Conservation (phyloP, 129 eudicot genomes). For the Logfia minima region DNA sequence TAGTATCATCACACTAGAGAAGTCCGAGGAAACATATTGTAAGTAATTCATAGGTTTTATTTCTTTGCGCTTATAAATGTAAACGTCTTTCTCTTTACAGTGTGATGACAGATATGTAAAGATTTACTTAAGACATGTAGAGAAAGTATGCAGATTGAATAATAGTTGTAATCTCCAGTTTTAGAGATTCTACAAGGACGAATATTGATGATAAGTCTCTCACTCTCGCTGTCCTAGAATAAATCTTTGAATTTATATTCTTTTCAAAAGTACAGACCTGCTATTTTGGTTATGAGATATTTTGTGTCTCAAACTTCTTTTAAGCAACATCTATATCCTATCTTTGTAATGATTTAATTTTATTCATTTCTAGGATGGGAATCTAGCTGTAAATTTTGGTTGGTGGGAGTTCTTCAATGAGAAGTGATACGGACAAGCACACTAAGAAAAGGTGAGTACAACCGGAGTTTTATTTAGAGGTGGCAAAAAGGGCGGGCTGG, state of each 20-base stretch:
- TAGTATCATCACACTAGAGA: neutral
- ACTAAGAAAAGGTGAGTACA: conserved; percentile 7
- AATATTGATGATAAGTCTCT: conserved; percentile 33
- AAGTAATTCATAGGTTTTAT: too few species aligned
- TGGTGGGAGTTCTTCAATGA: neutral
- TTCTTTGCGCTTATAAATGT: too few species aligned
- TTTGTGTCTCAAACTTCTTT: neutral
- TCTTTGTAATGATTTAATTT: neutral
- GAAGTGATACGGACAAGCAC: neutral
- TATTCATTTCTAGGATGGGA: neutral
- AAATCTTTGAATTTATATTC: conserved; percentile 4
- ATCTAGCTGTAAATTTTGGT: neutral
- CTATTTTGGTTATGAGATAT: neutral
- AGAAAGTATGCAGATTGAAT: neutral
- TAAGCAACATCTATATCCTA: neutral
- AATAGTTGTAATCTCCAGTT: conserved; percentile 17
- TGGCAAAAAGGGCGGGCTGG: neutral
- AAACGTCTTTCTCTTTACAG: neutral
- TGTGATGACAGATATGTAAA: neutral
- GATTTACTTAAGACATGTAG: neutral
- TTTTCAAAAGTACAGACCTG: neutral
- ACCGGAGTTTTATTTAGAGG: neutral
- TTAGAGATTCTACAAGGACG: conserved; percentile 27
- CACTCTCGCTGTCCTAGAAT: conserved; percentile 7
- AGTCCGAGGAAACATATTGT: neutral